Conservation (phyloP, 1,284 basidiomycete species). For the Rhodotorula sp. region DNA sequence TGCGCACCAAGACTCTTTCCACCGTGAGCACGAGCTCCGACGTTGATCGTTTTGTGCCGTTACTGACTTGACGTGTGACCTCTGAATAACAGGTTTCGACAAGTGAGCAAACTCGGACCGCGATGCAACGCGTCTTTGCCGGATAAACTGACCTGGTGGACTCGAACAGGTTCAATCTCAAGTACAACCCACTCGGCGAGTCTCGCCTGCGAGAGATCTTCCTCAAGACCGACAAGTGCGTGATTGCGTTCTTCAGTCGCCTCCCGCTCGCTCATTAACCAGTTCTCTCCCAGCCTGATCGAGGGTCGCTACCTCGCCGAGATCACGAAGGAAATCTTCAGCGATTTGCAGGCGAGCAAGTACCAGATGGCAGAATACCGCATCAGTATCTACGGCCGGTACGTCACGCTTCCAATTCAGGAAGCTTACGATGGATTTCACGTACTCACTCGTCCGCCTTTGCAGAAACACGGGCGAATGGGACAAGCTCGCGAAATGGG, state of each 20-base stretch:
- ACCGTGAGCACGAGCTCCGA: conserved; percentile 87
- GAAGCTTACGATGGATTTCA: not conserved
- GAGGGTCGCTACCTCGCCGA: conserved; percentile 92
- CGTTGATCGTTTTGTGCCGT: too few relatives aligned
- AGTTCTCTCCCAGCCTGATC: too few relatives aligned
- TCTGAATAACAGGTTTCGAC: conserved; percentile 66
- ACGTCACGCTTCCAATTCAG: conserved; percentile 18
- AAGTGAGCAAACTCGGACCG: conserved; percentile 51
- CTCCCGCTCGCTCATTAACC: too few relatives aligned
- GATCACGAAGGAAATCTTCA: conserved; percentile 91
- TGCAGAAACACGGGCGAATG: conserved; percentile 68
- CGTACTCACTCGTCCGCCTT: too few relatives aligned
- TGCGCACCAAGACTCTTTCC: conserved; percentile 94
- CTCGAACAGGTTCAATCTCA: conserved; percentile 68
- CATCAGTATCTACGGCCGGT: conserved; percentile 87
- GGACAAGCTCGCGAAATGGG: conserved; percentile 98
- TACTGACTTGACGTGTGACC: conserved; percentile 54
- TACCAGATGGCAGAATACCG: conserved; percentile 92
- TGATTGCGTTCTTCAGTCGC: too few relatives aligned
- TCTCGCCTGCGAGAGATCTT: conserved; percentile 95
- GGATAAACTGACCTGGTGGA: too few relatives aligned
- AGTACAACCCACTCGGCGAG: conserved; percentile 82
- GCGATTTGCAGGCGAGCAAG: conserved; percentile 94
- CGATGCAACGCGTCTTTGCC: not conserved
- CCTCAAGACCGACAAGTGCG: conserved; percentile 88